Conservation (phyloP, 768 basidiomycete species). For the Kwoniella botswanensis region DNA sequence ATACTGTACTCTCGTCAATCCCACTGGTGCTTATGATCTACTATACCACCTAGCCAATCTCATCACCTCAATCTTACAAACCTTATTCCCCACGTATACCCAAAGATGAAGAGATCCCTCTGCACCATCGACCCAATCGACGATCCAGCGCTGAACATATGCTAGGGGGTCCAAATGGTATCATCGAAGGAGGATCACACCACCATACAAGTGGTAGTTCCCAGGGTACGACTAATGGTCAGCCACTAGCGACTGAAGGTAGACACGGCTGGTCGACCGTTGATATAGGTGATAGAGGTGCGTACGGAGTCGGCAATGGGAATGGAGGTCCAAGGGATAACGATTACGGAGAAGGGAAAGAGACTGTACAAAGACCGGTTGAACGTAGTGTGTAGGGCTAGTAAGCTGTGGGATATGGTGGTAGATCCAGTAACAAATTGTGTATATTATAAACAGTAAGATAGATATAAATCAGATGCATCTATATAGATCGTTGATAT, state of each 20-base stretch:
- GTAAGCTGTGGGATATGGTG: neutral
- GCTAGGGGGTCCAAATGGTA: neutral
- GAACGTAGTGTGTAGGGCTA: neutral
- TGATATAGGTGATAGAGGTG: neutral
- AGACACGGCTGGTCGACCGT: neutral
- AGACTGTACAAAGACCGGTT: constrained; percentile 21
- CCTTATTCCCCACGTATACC: constrained; percentile 49
- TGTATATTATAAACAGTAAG: too few relatives aligned
- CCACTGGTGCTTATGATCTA: neutral
- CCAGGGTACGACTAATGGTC: constrained; percentile 2
- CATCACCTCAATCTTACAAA: constrained; percentile 39
- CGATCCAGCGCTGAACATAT: constrained; percentile 21
- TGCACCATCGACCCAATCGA: constrained; percentile 19
- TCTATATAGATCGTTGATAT: too few relatives aligned
- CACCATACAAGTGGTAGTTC: constrained; percentile 14
- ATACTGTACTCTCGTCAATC: neutral
- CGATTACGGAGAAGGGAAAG: constrained; percentile 18
- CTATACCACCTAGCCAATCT: constrained; percentile 26
- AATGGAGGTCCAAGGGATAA: neutral
- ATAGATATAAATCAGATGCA: too few relatives aligned
- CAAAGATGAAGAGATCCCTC: constrained; percentile 29
- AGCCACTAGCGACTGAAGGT: neutral
- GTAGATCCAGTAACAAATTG: neutral
- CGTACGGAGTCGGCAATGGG: neutral
- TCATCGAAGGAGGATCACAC: neutral